These are phyloP conservation scores for Blastobotrys muscicola DNA, from an alignment of 805 yeast genomes.

Conservation along the genomic window DNA sequence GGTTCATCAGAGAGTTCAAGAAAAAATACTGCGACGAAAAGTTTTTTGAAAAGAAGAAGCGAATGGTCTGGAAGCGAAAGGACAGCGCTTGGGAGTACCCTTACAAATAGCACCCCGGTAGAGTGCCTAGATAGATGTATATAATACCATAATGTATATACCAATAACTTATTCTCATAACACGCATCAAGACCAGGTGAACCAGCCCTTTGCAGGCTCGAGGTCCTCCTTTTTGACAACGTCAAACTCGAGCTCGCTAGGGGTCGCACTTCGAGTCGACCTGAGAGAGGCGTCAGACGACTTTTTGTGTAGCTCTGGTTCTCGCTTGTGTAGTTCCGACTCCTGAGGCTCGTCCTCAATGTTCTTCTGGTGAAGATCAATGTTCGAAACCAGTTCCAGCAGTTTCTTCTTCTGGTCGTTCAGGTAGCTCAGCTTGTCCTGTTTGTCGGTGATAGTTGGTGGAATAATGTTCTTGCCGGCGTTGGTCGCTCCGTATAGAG, in stretches of 20 bases:
- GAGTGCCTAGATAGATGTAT: background rate
- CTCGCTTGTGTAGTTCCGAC: background rate
- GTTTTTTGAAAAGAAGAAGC: constrained; percentile 54
- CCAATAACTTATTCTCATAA: too few relatives aligned
- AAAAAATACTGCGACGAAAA: constrained; percentile 62
- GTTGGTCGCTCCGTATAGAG: constrained; percentile 2
- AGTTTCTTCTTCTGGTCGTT: constrained; percentile 14
- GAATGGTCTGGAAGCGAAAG: constrained; percentile 81
- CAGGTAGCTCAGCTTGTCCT: constrained; percentile 11
- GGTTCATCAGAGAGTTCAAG: constrained; percentile 66
- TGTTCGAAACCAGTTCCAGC: constrained; percentile 11
- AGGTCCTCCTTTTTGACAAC: constrained; percentile 14
- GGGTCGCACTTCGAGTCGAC: background rate
- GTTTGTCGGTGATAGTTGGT: constrained; percentile 7
- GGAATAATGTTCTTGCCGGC: background rate
- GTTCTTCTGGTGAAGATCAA: constrained; percentile 9
- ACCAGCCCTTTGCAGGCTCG: constrained; percentile 9
- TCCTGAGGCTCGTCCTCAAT: constrained; percentile 11
- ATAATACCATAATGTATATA: background rate
- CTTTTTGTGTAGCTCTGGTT: background rate
- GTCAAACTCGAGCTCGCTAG: constrained; percentile 14
- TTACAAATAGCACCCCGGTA: constrained; percentile 32
- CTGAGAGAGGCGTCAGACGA: background rate
- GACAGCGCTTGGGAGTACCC: constrained; percentile 82
- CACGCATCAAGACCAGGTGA: constrained; percentile 5